These are phyloP conservation scores for Torrubiellomyces zombiae DNA, from an alignment of 2,329 filamentous ascomycete species.

Conservation along the genomic window DNA sequence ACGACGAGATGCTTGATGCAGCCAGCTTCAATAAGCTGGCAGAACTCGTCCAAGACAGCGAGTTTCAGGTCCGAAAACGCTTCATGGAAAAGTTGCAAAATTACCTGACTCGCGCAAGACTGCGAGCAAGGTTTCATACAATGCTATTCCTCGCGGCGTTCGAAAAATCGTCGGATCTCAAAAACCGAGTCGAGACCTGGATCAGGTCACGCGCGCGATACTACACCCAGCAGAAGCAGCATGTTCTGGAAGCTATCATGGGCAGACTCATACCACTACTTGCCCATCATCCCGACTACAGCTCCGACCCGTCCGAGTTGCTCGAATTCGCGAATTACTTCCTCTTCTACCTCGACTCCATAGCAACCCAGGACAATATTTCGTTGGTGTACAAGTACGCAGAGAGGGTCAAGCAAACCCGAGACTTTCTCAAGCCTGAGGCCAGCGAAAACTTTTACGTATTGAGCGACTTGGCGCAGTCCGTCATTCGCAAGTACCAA, in stretches of 20 bases:
- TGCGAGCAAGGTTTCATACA: conserved; percentile 68
- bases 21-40: conserved; percentile 68
- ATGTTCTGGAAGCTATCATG: conserved; percentile 65
- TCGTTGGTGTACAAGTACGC: conserved; percentile 82
- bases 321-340: conserved; percentile 78
- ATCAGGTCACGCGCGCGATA: conserved; percentile 62
- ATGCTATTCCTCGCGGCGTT: conserved; percentile 84
- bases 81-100: conserved; percentile 84
- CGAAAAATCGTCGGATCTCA: conserved; percentile 62
- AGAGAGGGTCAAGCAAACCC: conserved; percentile 80
- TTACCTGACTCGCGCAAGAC: conserved; percentile 57
- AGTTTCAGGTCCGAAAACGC: conserved; percentile 54
- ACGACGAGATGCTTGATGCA: conserved; percentile 60
- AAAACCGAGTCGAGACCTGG: conserved; percentile 69
- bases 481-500: conserved; percentile 69
- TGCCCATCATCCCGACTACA: conserved; percentile 87
- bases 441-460: conserved; percentile 66
- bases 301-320: conserved; percentile 46
- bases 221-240: conserved; percentile 39
- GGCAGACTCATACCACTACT: conserved; percentile 72
- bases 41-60: conserved; percentile 62
- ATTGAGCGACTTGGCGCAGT: conserved; percentile 72
- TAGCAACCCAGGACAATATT: conserved; percentile 76
- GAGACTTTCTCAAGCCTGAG: conserved; percentile 55
- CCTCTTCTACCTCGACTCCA: conserved; percentile 68